Conservation (phyloP, 176 grass and related monocot species). For the Raddia distichophylla region DNA sequence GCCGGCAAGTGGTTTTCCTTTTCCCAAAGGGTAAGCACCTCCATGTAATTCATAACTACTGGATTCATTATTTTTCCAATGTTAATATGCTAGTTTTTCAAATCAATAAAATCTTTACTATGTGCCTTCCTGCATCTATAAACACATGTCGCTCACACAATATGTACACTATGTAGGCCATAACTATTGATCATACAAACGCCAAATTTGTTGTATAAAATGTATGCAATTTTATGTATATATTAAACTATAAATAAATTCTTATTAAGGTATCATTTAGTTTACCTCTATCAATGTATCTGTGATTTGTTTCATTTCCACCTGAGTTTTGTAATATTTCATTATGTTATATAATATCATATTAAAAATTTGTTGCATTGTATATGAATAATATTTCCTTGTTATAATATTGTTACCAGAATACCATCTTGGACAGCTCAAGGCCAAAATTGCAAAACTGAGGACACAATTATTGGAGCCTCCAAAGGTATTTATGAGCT, state of each 20-base stretch:
- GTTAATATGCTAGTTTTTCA: background rate
- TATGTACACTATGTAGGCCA: background rate
- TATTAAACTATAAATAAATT: background rate
- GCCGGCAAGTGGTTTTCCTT: background rate
- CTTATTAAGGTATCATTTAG: constrained; percentile 11
- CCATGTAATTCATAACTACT: constrained; percentile 3
- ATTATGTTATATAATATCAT: constrained; percentile 1
- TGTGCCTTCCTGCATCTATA: background rate
- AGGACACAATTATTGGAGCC: constrained; percentile 98
- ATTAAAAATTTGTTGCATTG: background rate
- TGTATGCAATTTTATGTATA: constrained; percentile 5
- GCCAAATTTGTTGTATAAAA: background rate
- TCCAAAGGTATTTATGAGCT: constrained; percentile 72
- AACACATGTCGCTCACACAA: background rate
- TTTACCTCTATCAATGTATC: background rate
- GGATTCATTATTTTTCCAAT: background rate
- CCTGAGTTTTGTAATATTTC: background rate
- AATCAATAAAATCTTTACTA: background rate
- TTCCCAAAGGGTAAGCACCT: background rate
- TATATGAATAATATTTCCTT: constrained; percentile 33
- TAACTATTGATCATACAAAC: background rate
- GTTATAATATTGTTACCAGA: constrained; percentile 45
- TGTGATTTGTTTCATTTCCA: background rate
- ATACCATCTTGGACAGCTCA: constrained; percentile 98
- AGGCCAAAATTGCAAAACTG: constrained; percentile 97